A percentile compares a stretch with the other conserved stretches of the same genome.
phyloP scores from a whole-genome alignment of 169 alveolate species.

The Fabrea salina region DNA sequence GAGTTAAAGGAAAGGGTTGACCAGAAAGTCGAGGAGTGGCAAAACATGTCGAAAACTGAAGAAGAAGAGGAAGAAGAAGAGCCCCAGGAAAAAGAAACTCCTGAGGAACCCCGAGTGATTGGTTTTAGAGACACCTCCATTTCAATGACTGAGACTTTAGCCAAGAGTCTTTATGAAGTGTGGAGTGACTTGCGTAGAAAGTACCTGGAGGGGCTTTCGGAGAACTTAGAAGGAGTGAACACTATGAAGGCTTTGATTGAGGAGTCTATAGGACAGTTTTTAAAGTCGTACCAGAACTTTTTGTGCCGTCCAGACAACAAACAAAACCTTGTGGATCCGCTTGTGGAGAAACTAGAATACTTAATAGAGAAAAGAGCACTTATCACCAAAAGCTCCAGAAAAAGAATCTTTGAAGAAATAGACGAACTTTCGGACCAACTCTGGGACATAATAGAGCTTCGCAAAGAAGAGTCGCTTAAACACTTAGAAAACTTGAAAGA shows the following conservation, averaged over 20 bases:
- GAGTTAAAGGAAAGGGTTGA: conserved; percentile 17
- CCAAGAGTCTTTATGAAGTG: background rate
- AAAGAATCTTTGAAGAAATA: conserved; percentile 8
- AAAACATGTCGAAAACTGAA: background rate
- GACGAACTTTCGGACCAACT: conserved; percentile 28
- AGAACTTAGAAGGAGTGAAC: background rate
- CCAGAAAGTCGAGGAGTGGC: conserved; percentile 4
- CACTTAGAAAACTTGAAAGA: background rate
- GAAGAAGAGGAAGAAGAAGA: background rate
- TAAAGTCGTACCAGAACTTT: background rate
- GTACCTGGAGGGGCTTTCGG: background rate
- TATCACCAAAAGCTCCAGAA: background rate
- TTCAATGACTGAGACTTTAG: background rate
- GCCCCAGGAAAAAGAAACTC: background rate
- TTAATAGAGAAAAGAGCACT: conserved; percentile 5
- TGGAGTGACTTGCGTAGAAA: background rate
- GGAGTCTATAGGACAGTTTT: background rate
- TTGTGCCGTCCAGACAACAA: conserved; percentile 27
- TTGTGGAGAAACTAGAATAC: background rate
- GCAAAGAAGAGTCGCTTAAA: conserved; percentile 11
- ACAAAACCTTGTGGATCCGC: conserved; percentile 12
- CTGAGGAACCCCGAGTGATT: background rate
- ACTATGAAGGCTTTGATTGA: background rate
- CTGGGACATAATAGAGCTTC: conserved; percentile 27
- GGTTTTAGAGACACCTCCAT: background rate